Conservation (phyloP, 225 moss, liverwort and hornwort species). For the Lunularia cruciata region DNA sequence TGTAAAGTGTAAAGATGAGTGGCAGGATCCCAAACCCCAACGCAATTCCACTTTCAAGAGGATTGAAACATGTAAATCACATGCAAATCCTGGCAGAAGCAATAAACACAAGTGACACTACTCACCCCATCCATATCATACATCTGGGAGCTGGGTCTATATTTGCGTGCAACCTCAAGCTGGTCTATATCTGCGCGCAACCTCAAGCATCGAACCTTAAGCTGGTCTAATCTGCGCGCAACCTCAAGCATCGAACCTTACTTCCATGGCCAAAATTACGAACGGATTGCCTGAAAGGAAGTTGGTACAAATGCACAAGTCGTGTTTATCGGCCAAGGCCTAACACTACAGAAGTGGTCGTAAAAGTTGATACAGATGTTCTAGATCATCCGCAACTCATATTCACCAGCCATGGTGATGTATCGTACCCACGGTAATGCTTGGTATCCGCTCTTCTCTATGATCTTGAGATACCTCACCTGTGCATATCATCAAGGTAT, state of each 20-base stretch:
- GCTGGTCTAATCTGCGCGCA: constrained; percentile 6
- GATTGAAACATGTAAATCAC: constrained; percentile 3
- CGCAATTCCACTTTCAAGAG: not conserved
- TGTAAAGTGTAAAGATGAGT: not conserved
- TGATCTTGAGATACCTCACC: constrained; percentile 96
- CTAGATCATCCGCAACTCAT: constrained; percentile 82
- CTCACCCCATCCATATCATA: constrained; percentile 18
- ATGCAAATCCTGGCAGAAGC: constrained; percentile 7
- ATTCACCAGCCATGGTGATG: constrained; percentile 97
- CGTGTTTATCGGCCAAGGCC: not conserved
- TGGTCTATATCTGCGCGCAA: constrained; percentile 3
- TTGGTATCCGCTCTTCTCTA: constrained; percentile 96
- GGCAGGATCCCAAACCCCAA: not conserved
- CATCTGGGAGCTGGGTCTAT: constrained; percentile 19
- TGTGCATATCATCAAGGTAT: constrained; percentile 17
- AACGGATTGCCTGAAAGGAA: not conserved
- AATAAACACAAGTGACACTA: not conserved
- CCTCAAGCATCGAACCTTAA: constrained; percentile 3
- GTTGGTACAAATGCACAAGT: constrained; percentile 1
- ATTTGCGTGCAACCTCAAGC: not conserved
- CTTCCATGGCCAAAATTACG: constrained; percentile 2
- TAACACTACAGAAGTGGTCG: not conserved
- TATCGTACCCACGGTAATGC: constrained; percentile 98
- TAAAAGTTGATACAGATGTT: not conserved
- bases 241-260: constrained; percentile 2